Evolutionary conservation across 441 rosid genomes (phyloP), one percentile per base, ranked within the genome.

Genomic region (Erysimum pusillum): DNA sequence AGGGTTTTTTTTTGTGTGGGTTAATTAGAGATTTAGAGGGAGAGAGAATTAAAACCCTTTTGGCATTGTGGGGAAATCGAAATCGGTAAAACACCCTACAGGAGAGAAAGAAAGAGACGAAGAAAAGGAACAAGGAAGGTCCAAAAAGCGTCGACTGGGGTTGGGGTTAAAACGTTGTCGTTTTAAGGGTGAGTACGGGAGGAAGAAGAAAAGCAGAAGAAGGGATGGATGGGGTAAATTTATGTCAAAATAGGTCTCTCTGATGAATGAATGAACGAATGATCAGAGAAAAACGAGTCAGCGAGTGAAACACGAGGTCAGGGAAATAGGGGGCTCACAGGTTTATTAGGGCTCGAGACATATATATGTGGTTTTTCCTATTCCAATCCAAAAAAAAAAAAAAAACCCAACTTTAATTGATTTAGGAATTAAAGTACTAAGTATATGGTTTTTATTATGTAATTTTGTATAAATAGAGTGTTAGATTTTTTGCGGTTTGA

Each of bases 111-210:
- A 74, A 44, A 25, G 3, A 25, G 63, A 71, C 64, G 75, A 46
- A 17, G 53, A 48, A 48, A 48, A 59, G 14, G 68, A 74, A 31
- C 66, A 81, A 69, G 49, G 53, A 81, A 78, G 72, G 73, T 58
- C 80, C 73, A n/a, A 49, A 73, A 76, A 44, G 75, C 83, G 80
- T 65, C 83, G 79, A 70, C 63, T 48, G 68, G 61, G 14, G 59
- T 52, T 76, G 39, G 54, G 28, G 1, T 7, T 0, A n/a, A 77
- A 69, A 77, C 76, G 81, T 6, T 38, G 80, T 76, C 82, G 82
- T 78, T 53, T 79, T 11, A 5, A 8, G 14, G 25, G 72, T 10
- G 39, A 11, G 74, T 4, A 25, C 28, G 36, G 22, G 52, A 8
- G 0, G 53, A 22, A 49, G 59, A 49, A 31, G 34, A 69, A 46